These are phyloP conservation scores for Dendrocalamus latiflorus DNA, from an alignment of 202 grass and related monocot genomes.

Conservation along the genomic window DNA sequence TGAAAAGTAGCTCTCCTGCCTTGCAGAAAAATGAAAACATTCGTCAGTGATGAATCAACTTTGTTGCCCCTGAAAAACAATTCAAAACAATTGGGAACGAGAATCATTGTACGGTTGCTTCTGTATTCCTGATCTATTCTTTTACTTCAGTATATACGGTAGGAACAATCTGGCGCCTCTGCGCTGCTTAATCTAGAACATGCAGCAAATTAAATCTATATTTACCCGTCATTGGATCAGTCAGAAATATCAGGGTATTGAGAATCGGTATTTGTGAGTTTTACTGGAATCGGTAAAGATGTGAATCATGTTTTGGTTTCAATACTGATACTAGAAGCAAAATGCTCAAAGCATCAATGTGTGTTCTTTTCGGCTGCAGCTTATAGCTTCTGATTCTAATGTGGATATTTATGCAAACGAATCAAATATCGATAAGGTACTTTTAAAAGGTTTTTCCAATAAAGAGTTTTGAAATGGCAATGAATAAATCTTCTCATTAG, in stretches of 20 bases:
- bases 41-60: not conserved
- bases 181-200: not conserved
- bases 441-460: too few relatives aligned
- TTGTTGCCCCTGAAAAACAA: not conserved
- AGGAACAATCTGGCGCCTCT: not conserved
- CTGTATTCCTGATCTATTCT: not conserved
- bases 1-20: not conserved
- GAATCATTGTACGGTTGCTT: not conserved
- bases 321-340: not conserved
- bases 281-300: not conserved
- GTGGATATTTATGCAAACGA: too few relatives aligned
- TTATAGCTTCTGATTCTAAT: too few relatives aligned
- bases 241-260: not conserved
- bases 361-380: too few relatives aligned
- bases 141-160: slow-evolving; percentile 14
- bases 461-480: too few relatives aligned
- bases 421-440: too few relatives aligned
- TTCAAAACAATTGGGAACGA: not conserved
- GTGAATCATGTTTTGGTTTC: not conserved
- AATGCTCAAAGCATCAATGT: too few relatives aligned
- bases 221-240: not conserved
- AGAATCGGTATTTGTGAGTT: not conserved
- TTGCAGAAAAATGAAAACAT: not conserved
- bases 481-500: too few relatives aligned
- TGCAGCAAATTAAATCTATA: not conserved